Conservation (phyloP, 345 rosid genomes). For the Litchi chinensis region DNA sequence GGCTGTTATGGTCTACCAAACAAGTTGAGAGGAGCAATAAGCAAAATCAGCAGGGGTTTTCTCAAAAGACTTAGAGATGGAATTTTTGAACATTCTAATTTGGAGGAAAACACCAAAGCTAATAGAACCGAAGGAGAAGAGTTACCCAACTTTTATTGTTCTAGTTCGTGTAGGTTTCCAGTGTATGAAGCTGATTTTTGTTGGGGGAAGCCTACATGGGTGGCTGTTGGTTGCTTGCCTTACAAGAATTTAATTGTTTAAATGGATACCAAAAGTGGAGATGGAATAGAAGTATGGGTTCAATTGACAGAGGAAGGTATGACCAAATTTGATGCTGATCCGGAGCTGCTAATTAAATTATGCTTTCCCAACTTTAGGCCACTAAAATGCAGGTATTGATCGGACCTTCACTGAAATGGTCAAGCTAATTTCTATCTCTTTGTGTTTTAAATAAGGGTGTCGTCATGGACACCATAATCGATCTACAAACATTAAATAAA, state of each 20-base stretch:
- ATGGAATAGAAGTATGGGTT: constrained; percentile 3
- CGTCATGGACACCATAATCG: neutral
- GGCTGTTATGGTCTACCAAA: constrained; percentile 19
- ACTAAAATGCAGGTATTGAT: no score
- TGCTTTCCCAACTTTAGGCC: neutral
- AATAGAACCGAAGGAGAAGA: constrained; percentile 28
- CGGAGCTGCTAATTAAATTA: constrained; percentile 14
- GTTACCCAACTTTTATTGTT: constrained; percentile 28
- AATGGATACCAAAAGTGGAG: neutral
- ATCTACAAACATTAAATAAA: neutral
- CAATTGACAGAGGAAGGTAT: constrained; percentile 31
- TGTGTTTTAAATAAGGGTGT: neutral
- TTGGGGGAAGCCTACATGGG: constrained; percentile 40
- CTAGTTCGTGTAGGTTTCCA: constrained; percentile 42
- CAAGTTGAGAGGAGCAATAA: constrained; percentile 30
- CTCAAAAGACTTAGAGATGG: constrained; percentile 34
- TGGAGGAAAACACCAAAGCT: neutral
- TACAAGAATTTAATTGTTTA: constrained; percentile 30
- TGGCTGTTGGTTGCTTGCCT: constrained; percentile 1
- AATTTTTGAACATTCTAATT: constrained; percentile 4
- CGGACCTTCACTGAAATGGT: neutral
- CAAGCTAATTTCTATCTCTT: neutral
- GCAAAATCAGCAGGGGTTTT: constrained; percentile 27
- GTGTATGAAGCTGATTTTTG: constrained; percentile 43
- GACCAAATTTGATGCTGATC: constrained; percentile 34